These are phyloP conservation scores for Fusarium tricinctum DNA, from an alignment of 2,329 filamentous ascomycete genomes.

Conservation along the genomic window DNA sequence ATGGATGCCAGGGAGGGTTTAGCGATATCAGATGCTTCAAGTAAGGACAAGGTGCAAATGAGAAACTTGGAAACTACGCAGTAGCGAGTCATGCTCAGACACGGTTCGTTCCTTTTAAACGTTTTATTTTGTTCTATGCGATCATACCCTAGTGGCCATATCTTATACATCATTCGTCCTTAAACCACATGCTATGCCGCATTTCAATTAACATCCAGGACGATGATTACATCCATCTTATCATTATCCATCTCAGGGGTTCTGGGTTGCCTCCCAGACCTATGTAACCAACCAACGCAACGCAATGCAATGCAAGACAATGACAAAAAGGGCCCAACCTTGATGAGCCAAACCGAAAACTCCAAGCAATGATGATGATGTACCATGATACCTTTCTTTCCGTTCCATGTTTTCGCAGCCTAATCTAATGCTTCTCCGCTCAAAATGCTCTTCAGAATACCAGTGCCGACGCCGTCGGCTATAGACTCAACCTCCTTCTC, in stretches of 20 bases:
- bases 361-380: conserved; percentile 46
- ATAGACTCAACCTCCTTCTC: conserved; percentile 82
- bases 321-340: conserved; percentile 13
- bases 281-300: conserved; percentile 26
- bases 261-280: conserved; percentile 21
- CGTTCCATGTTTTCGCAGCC: conserved; percentile 21
- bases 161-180: conserved; percentile 6
- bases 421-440: conserved; percentile 72
- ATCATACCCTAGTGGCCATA: conserved; percentile 1
- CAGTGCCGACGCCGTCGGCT: conserved; percentile 72
- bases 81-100: not conserved
- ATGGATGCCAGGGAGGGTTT: not conserved
- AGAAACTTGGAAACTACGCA: not conserved
- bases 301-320: conserved; percentile 33
- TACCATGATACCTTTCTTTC: conserved; percentile 21
- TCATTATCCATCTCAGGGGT: conserved; percentile 32
- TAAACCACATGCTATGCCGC: conserved; percentile 1
- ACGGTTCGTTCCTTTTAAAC: not conserved
- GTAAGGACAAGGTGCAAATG: not conserved
- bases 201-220: conserved; percentile 16
- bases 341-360: conserved; percentile 30
- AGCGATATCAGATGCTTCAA: not conserved
- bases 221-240: conserved; percentile 35
- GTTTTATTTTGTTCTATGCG: conserved; percentile 30
- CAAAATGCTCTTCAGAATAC: conserved; percentile 73